Conservation (phyloP, 768 basidiomycete species). For the Agaricus subrufescens region DNA sequence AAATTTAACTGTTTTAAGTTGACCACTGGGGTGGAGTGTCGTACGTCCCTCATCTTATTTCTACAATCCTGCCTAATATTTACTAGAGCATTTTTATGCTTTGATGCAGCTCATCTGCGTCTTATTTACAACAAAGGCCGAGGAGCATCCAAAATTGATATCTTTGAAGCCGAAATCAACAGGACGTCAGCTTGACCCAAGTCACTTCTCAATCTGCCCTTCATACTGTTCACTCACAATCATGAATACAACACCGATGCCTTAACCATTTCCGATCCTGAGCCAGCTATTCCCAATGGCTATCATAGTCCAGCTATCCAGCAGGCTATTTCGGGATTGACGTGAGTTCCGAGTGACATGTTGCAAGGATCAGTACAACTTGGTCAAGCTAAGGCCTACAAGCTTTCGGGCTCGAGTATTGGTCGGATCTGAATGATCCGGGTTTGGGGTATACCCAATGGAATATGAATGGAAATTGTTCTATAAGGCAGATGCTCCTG, state of each 20-base stretch:
- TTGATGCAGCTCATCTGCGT: slow-evolving; percentile 74
- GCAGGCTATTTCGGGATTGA: slow-evolving; percentile 49
- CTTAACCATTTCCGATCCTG: slow-evolving; percentile 28
- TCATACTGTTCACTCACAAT: slow-evolving; percentile 50
- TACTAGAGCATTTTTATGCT: slow-evolving; percentile 70
- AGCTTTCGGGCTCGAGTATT: slow-evolving; percentile 67
- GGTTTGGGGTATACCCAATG: slow-evolving; percentile 68
- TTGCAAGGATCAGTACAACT: slow-evolving; percentile 40
- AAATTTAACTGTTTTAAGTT: slow-evolving; percentile 63
- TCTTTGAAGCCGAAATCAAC: slow-evolving; percentile 72
- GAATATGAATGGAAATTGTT: slow-evolving; percentile 53
- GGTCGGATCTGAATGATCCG: slow-evolving; percentile 51
- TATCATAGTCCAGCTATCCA: slow-evolving; percentile 55
- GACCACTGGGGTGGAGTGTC: slow-evolving; percentile 72
- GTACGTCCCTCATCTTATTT: slow-evolving; percentile 37
- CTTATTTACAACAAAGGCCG: slow-evolving; percentile 53
- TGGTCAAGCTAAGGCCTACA: slow-evolving; percentile 27
- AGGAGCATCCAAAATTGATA: slow-evolving; percentile 79
- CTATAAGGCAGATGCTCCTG: slow-evolving; percentile 47
- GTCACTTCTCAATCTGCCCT: slow-evolving; percentile 73
- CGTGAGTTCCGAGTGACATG: slow-evolving; percentile 42
- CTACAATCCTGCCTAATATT: background rate
- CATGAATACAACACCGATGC: slow-evolving; percentile 31
- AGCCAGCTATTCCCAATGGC: slow-evolving; percentile 30
- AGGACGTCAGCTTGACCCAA: slow-evolving; percentile 40